Evolutionary conservation across 139 green algal species (phyloP).

Genomic region (Picochlorum sp.): DNA sequence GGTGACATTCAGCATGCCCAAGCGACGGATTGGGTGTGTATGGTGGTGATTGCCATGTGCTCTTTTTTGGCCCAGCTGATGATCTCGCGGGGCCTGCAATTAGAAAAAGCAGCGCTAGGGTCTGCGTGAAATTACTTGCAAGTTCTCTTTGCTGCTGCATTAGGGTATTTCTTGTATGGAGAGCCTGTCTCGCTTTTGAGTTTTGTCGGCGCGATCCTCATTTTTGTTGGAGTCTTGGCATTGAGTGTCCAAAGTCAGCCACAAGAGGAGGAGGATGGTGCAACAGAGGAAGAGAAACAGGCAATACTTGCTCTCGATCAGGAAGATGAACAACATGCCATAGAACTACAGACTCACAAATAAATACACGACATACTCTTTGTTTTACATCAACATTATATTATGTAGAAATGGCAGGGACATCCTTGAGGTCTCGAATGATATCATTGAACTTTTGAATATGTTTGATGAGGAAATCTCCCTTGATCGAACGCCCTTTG

Average conservation of each 20-base stretch:
- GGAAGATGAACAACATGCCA: no score
- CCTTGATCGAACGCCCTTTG: constrained; percentile 26
- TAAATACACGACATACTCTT: no score
- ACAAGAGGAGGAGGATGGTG: not conserved
- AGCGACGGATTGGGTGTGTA: constrained; percentile 6
- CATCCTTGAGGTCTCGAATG: constrained; percentile 46
- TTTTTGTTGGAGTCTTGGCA: constrained; percentile 22
- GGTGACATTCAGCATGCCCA: constrained; percentile 9
- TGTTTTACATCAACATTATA: no score
- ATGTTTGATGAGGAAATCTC: constrained; percentile 61
- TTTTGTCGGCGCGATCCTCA: constrained; percentile 17
- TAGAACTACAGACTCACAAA: no score
- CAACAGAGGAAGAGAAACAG: not conserved
- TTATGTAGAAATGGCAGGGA: not conserved
- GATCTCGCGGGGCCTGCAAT: constrained; percentile 48
- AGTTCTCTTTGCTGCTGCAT: constrained; percentile 23
- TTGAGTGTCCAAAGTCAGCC: not conserved
- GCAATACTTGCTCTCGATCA: no score
- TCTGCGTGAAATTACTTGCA: constrained; percentile 36
- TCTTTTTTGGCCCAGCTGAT: constrained; percentile 39
- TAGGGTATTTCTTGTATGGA: constrained; percentile 21
- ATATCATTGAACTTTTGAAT: constrained; percentile 65
- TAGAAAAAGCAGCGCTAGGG: constrained; percentile 35
- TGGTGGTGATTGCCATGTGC: constrained; percentile 19
- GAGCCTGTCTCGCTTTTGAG: constrained; percentile 16